Evolutionary conservation across 2,329 filamentous ascomycete species (phyloP), one percentile per base, ranked within the genome.

Genomic region (Phoma sp.): DNA sequence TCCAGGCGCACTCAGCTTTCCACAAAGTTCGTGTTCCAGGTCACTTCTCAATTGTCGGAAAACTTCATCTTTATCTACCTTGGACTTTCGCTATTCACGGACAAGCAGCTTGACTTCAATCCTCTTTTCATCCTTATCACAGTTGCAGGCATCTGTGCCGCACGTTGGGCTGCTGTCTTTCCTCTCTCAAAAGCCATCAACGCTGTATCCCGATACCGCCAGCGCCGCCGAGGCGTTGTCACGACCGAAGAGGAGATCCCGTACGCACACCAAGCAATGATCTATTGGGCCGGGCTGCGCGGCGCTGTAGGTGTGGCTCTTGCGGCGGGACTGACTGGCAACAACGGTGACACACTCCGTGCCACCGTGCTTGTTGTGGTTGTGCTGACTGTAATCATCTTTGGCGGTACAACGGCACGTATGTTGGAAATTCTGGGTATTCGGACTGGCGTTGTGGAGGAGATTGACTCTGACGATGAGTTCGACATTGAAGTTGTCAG

Each of bases 41-140:
- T 96, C 58, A 88, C 96, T 65, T 91, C 95, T 3, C 95, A 99
- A 75, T 79, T 99, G 40, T 96, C 93, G 0, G 95, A 99, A 78
- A 99, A 99, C 76, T 99, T 99, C 73, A 99, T 99, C 76, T 99
- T 99, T 79, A 99, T 99, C 75, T 99, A 99, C 71, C 86, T 99
- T 0, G 95, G 95, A 5, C 82, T 99, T 3, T 96, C 95, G 0
- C 83, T 99, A 25, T 98, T 99, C 74, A 97, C 95, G 3, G 93
- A 98, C 67, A 87, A 87, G 47, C 86, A 90, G 44, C 82, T 97
- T 23, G 86, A 91, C 55, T 99, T 96, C 78, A 96, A 97, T 70
- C 95, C 95, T 0, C 86, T 96, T 2, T 91, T 99, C 68, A 98
- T 98, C 67, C 89, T 99, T 50, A 87, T 99, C 62, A 93, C 93